phyloP scores from a whole-genome alignment of 2,329 filamentous ascomycete genomes.

The Pseudocercospora vitis region DNA sequence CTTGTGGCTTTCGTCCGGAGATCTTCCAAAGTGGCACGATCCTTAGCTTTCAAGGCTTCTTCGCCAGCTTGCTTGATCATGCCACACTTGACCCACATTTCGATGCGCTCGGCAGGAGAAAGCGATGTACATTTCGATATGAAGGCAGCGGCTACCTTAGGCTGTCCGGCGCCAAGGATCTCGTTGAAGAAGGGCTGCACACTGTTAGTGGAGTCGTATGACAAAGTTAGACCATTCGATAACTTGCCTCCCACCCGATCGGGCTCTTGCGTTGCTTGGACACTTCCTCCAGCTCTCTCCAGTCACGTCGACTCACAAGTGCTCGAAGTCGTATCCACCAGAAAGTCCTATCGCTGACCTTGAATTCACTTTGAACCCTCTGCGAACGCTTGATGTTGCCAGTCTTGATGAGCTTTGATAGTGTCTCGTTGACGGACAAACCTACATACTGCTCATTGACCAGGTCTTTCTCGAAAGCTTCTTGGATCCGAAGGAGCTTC shows the following conservation, averaged over 20 bases:
- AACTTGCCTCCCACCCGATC: conserved; percentile 89
- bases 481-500: conserved; percentile 79
- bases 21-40: conserved; percentile 71
- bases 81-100: conserved; percentile 97
- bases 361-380: conserved; percentile 89
- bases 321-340: conserved; percentile 87
- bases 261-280: conserved; percentile 76
- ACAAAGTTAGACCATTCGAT: neutral
- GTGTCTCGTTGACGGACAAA: conserved; percentile 84
- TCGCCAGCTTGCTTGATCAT: conserved; percentile 85
- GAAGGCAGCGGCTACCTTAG: conserved; percentile 78
- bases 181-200: conserved; percentile 88
- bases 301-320: conserved; percentile 84
- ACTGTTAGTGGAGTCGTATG: conserved; percentile 16
- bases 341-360: conserved; percentile 82
- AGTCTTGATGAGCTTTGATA: conserved; percentile 80
- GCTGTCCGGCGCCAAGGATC: conserved; percentile 82
- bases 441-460: conserved; percentile 64
- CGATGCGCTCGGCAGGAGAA: conserved; percentile 67
- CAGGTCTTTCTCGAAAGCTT: conserved; percentile 80
- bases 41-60: conserved; percentile 80
- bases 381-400: conserved; percentile 82
- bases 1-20: conserved; percentile 73
- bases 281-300: conserved; percentile 87
- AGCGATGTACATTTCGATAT: conserved; percentile 81